Conservation (phyloP, 2,329 filamentous ascomycete genomes). For the Chalaropsis thielavioides region DNA sequence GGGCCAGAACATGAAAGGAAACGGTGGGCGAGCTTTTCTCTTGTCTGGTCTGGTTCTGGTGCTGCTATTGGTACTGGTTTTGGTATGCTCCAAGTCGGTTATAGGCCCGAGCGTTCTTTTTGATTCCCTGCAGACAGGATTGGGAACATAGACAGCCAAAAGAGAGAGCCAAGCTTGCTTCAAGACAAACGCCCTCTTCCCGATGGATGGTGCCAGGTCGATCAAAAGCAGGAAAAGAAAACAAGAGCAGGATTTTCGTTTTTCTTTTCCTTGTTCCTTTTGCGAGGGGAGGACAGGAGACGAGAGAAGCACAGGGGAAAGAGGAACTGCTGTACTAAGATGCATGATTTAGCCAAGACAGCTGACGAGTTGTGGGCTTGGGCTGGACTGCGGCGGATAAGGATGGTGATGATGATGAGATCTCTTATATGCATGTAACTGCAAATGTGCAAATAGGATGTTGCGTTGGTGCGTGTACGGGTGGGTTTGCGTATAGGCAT, state of each 20-base stretch:
- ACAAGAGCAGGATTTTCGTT: not conserved
- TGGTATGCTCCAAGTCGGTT: not conserved
- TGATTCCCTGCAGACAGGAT: not conserved
- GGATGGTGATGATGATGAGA: not conserved
- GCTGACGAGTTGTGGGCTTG: not conserved
- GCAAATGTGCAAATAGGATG: not conserved
- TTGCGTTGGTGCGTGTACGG: not conserved
- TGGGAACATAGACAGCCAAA: not conserved
- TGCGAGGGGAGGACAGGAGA: no score
- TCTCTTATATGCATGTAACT: slow-evolving; percentile 3
- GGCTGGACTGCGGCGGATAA: not conserved
- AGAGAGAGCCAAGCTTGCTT: not conserved
- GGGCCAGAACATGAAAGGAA: not conserved
- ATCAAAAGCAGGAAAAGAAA: not conserved
- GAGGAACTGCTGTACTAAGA: not conserved
- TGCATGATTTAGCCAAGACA: slow-evolving; percentile 4
- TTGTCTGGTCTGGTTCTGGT: not conserved
- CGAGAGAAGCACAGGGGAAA: not conserved
- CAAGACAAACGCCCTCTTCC: not conserved
- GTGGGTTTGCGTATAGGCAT: not conserved
- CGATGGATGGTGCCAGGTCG: not conserved
- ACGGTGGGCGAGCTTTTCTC: not conserved
- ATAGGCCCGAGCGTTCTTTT: not conserved
- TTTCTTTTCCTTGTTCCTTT: no score
- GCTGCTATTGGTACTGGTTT: not conserved